A percentile compares a stretch with the other conserved stretches of the same genome.
phyloP scores from a whole-genome alignment of 2,329 filamentous ascomycete species.

The Leptographium wingfieldii region DNA sequence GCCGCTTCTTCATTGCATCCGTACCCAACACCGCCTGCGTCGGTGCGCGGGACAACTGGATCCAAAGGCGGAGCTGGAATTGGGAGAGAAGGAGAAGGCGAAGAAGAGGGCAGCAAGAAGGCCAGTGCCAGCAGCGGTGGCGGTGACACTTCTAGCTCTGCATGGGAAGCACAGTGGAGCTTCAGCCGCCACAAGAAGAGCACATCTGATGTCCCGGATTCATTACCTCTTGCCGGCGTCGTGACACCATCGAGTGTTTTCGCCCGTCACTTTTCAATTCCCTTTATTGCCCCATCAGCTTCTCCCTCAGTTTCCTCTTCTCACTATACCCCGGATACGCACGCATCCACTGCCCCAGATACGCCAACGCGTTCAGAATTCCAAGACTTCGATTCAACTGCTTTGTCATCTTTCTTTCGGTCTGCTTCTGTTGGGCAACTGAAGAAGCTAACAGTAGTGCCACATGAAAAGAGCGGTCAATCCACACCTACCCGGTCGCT shows the following conservation, averaged over 20 bases:
- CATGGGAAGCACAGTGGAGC: conserved; percentile 10
- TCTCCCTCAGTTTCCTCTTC: conserved; percentile 2
- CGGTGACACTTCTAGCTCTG: conserved; percentile 2
- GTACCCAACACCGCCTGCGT: conserved; percentile 48
- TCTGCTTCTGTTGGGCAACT: conserved; percentile 56
- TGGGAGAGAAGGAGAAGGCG: not conserved
- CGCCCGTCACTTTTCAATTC: conserved; percentile 58
- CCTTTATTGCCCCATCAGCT: conserved; percentile 23
- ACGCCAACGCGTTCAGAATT: conserved; percentile 19
- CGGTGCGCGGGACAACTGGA: conserved; percentile 21
- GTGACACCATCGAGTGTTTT: conserved; percentile 51
- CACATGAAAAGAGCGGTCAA: conserved; percentile 76
- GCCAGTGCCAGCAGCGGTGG: conserved; percentile 16
- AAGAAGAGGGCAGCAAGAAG: not conserved
- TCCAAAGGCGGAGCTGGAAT: not conserved
- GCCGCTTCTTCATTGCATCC: conserved; percentile 20
- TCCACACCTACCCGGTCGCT: conserved; percentile 81
- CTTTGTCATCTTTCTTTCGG: conserved; percentile 21
- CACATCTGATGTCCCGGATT: conserved; percentile 28
- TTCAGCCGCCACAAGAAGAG: conserved; percentile 29
- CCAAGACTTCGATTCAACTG: conserved; percentile 15
- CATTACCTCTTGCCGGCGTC: conserved; percentile 49
- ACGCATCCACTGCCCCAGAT: conserved; percentile 6
- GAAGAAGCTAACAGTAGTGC: conserved; percentile 81
- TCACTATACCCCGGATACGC: not conserved